Evolutionary conservation across 2,329 filamentous ascomycete genomes (phyloP).

Genomic region (Penicillium sp.): DNA sequence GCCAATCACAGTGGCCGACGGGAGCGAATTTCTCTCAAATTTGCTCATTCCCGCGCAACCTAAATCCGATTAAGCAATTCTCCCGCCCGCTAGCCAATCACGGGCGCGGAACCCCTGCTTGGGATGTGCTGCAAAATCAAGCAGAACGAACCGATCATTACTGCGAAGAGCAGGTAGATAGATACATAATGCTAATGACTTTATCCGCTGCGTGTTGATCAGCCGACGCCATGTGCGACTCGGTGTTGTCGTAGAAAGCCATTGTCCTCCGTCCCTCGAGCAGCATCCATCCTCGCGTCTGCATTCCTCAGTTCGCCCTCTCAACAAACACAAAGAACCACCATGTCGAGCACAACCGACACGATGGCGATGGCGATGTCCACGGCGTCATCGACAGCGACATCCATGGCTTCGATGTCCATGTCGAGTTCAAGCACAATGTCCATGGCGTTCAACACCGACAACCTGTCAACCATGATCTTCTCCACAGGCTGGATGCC

Average conservation of each 20-base stretch:
- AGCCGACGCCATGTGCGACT: background rate
- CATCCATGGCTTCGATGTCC: background rate
- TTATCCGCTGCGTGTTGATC: too few relatives aligned
- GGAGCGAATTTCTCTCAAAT: background rate
- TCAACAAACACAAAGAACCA: background rate
- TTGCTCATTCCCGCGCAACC: background rate
- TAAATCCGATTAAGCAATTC: background rate
- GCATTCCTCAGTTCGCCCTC: background rate
- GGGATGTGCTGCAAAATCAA: background rate
- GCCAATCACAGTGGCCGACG: background rate
- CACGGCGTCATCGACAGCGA: background rate
- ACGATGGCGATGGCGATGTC: background rate
- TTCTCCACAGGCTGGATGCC: background rate
- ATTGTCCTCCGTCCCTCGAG: too few relatives aligned
- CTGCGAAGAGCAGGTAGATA: too few relatives aligned
- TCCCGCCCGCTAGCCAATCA: background rate
- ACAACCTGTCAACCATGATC: background rate
- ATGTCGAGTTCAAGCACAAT: background rate
- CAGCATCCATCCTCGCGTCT: too few relatives aligned
- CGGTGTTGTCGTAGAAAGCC: background rate
- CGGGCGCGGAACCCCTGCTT: background rate
- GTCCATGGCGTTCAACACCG: background rate
- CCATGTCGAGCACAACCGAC: background rate
- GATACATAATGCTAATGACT: too few relatives aligned
- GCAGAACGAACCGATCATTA: background rate